Evolutionary conservation across 768 basidiomycete species (phyloP).

Genomic region (Serendipita indica): DNA sequence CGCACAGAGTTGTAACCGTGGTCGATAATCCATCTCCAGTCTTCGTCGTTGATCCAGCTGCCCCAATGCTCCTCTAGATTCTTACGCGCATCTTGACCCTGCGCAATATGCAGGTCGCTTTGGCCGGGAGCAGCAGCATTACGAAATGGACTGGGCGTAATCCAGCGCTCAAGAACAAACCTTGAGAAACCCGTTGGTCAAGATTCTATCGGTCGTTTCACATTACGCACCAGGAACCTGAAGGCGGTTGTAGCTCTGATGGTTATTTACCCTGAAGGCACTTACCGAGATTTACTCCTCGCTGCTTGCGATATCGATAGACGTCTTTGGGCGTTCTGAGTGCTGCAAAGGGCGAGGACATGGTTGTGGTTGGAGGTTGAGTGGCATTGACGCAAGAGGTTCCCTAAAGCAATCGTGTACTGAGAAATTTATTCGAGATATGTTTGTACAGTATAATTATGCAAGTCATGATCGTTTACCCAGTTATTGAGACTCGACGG

Average conservation of each 20-base stretch:
- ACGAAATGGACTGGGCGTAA: slow-evolving; percentile 42
- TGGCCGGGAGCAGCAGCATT: slow-evolving; percentile 33
- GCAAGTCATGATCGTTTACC: too few species aligned
- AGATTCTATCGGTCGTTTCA: not conserved
- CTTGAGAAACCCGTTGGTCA: not conserved
- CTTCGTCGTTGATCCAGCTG: slow-evolving; percentile 16
- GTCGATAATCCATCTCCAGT: slow-evolving; percentile 40
- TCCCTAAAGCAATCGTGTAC: too few species aligned
- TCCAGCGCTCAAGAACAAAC: slow-evolving; percentile 69
- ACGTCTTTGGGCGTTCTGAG: slow-evolving; percentile 19
- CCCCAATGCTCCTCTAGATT: slow-evolving; percentile 22
- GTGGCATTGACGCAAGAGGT: not conserved
- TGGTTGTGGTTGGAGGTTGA: not conserved
- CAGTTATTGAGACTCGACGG: too few species aligned
- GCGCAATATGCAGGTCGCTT: slow-evolving; percentile 58
- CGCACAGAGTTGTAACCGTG: slow-evolving; percentile 46
- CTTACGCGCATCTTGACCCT: slow-evolving; percentile 31
- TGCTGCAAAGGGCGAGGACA: not conserved
- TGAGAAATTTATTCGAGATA: too few species aligned
- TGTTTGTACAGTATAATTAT: too few species aligned
- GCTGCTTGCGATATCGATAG: slow-evolving; percentile 53
- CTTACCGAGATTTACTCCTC: slow-evolving; percentile 71
- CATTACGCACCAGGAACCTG: slow-evolving; percentile 7
- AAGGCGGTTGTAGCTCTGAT: not conserved
- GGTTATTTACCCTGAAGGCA: slow-evolving; percentile 11